Evolutionary conservation across 139 green algal genomes (phyloP).

Genomic region (Coccomyxa sp.): DNA sequence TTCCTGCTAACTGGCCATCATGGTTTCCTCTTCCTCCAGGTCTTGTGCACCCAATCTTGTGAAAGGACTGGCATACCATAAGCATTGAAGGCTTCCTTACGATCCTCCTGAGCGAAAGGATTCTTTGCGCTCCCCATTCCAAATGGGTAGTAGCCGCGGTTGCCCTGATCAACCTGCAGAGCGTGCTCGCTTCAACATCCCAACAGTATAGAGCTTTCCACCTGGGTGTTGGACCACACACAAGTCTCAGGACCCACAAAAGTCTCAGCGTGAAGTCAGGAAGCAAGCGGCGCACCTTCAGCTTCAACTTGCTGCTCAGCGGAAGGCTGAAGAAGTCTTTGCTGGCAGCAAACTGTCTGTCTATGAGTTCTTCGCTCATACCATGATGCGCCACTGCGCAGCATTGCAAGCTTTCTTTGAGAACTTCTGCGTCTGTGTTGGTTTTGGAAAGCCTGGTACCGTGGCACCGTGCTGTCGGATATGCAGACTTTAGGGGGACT

Average conservation of each 20-base stretch:
- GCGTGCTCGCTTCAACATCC: background rate
- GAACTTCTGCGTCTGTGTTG: background rate
- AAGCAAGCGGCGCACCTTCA: background rate
- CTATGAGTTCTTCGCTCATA: conserved; percentile 37
- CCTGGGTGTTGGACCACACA: background rate
- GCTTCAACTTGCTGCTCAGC: conserved; percentile 15
- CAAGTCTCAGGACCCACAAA: background rate
- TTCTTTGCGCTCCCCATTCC: conserved; percentile 44
- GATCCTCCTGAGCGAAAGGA: background rate
- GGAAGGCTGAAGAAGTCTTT: conserved; percentile 59
- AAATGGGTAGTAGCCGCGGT: background rate
- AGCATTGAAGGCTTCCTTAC: background rate
- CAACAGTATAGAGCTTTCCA: background rate
- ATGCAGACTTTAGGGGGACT: background rate
- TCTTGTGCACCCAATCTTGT: too few species aligned
- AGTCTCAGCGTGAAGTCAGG: background rate
- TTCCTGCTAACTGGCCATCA: too few species aligned
- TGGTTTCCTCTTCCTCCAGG: too few species aligned
- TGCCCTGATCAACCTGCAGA: conserved; percentile 30
- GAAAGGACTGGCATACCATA: background rate
- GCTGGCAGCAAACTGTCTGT: conserved; percentile 40
- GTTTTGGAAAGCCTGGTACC: background rate
- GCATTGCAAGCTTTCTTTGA: background rate
- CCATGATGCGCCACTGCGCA: conserved; percentile 40
- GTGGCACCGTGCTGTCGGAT: background rate